Conservation (phyloP, 805 yeast genomes). For the Saturnispora saitoi region DNA sequence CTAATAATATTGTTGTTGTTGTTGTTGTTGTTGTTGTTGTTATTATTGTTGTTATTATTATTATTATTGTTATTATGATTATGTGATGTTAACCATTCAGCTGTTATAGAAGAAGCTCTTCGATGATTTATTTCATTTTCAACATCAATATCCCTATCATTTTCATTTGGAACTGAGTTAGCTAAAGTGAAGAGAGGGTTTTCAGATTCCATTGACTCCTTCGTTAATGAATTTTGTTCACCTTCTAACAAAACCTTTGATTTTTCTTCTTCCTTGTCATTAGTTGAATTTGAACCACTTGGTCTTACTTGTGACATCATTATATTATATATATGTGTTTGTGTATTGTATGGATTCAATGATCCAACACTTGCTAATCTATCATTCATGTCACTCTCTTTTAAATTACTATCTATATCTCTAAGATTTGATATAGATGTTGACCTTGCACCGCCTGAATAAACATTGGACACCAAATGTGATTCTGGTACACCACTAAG, state of each 20-base stretch:
- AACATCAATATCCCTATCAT: background rate
- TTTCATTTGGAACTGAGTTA: conserved; percentile 19
- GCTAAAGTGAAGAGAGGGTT: conserved; percentile 27
- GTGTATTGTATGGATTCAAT: conserved; percentile 2
- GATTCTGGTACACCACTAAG: background rate
- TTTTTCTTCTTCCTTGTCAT: background rate
- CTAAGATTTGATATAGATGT: conserved; percentile 3
- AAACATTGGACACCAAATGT: background rate
- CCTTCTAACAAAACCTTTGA: background rate
- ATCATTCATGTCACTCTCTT: background rate
- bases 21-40: background rate
- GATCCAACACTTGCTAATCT: conserved; percentile 5
- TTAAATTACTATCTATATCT: background rate
- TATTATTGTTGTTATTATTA: too few species aligned
- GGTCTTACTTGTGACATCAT: background rate
- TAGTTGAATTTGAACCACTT: background rate
- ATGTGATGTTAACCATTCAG: background rate
- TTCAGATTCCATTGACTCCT: conserved; percentile 7
- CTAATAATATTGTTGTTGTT: background rate
- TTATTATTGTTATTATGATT: background rate
- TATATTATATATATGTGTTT: background rate
- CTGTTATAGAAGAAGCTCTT: background rate
- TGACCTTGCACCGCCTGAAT: conserved; percentile 6
- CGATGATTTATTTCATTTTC: background rate
- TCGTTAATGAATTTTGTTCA: background rate